Percentiles rank a stretch among this genome's conserved stretches.
phyloP scores from a whole-genome alignment of 805 yeast genomes.

The Candida xyloterini region DNA sequence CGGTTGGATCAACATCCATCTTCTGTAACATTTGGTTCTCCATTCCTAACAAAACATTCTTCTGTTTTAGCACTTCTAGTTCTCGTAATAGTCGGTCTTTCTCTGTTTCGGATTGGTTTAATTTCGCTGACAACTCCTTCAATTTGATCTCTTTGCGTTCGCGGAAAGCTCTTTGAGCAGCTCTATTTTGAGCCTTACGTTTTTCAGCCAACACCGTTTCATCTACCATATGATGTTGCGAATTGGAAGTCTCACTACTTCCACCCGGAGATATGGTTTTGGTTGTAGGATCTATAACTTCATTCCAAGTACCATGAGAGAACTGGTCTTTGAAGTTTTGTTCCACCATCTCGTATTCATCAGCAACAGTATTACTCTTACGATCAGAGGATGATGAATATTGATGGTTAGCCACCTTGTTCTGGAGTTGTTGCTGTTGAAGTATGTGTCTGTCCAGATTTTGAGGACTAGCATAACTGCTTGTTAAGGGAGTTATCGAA shows the following conservation, averaged over 20 bases:
- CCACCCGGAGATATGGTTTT: conserved; percentile 2
- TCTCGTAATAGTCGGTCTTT: conserved; percentile 39
- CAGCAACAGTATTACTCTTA: neutral
- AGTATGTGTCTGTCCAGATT: conserved; percentile 10
- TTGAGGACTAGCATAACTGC: conserved; percentile 1
- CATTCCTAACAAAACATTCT: conserved; percentile 53
- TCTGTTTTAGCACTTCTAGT: conserved; percentile 44
- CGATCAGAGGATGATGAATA: conserved; percentile 4
- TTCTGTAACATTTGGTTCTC: conserved; percentile 59
- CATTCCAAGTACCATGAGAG: conserved; percentile 1
- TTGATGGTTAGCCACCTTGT: conserved; percentile 1
- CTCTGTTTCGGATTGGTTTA: conserved; percentile 52
- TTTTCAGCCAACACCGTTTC: conserved; percentile 45
- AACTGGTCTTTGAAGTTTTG: conserved; percentile 1
- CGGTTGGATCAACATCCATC: neutral
- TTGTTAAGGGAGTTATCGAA: neutral
- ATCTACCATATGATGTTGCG: conserved; percentile 19
- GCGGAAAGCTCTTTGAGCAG: conserved; percentile 84
- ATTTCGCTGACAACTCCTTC: conserved; percentile 61
- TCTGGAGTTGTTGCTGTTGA: conserved; percentile 17
- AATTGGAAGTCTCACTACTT: conserved; percentile 3
- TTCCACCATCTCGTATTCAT: conserved; percentile 7
- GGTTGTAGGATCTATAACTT: neutral
- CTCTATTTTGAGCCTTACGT: conserved; percentile 77
- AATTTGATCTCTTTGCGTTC: conserved; percentile 74